Evolutionary conservation across 768 basidiomycete genomes (phyloP).

Genomic region (Leucosporidium creatinivorum): DNA sequence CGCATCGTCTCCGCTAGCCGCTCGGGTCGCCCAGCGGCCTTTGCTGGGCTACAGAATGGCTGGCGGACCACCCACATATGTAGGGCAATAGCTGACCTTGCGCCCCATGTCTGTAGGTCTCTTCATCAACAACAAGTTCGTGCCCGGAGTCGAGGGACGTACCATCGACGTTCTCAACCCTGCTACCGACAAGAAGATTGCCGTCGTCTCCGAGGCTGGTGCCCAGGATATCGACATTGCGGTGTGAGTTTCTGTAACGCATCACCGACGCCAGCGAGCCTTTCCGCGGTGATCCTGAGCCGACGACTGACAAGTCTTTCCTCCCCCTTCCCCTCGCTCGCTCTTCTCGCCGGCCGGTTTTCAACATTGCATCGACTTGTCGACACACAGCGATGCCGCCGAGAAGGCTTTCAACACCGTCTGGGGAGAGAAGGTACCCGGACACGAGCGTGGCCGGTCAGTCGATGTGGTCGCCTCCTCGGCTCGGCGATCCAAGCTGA

Average conservation of each 20-base stretch:
- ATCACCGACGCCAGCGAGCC: neutral
- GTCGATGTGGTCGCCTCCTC: constrained; percentile 37
- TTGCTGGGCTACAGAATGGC: no score
- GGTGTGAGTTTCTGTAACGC: constrained; percentile 43
- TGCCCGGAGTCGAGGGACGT: constrained; percentile 52
- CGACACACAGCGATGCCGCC: constrained; percentile 47
- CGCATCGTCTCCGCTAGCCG: no score
- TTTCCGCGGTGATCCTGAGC: neutral
- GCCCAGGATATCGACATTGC: constrained; percentile 65
- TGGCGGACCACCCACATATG: no score
- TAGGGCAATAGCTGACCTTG: no score
- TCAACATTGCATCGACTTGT: no score
- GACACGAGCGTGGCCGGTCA: constrained; percentile 48
- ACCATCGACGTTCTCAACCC: constrained; percentile 52
- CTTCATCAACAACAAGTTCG: constrained; percentile 64
- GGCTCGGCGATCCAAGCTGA: neutral
- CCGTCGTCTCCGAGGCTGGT: constrained; percentile 39
- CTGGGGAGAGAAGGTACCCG: constrained; percentile 63
- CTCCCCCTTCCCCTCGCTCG: neutral
- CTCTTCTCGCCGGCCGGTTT: neutral
- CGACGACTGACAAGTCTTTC: neutral
- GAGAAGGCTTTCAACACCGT: constrained; percentile 56
- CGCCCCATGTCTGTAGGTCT: constrained; percentile 35
- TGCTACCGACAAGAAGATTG: constrained; percentile 59
- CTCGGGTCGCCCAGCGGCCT: no score